Percentiles rank a stretch among this genome's conserved stretches.
These are phyloP conservation scores for Candida methanosorbosa DNA, from an alignment of 805 yeast genomes.

Conservation along the genomic window DNA sequence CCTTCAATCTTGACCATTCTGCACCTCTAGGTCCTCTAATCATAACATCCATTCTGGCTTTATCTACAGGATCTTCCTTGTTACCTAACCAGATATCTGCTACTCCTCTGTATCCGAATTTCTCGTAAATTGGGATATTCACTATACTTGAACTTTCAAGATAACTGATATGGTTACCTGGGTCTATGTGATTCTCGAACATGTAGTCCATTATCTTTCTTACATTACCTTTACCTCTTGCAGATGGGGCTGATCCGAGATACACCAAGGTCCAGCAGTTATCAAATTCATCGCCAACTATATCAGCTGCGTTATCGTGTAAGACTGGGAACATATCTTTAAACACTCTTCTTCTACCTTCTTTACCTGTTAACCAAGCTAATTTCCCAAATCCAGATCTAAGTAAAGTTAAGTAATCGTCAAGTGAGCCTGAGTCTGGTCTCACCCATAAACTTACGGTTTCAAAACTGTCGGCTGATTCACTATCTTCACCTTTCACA, in stretches of 20 bases:
- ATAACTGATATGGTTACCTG: constrained; percentile 30
- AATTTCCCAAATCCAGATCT: constrained; percentile 44
- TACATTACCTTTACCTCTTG: constrained; percentile 51
- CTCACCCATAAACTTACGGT: constrained; percentile 47
- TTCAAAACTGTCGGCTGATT: constrained; percentile 30
- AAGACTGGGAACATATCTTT: constrained; percentile 42
- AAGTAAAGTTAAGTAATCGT: constrained; percentile 37
- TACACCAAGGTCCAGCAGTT: constrained; percentile 26
- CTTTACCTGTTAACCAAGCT: constrained; percentile 39
- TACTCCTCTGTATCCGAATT: constrained; percentile 40
- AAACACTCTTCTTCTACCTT: constrained; percentile 41
- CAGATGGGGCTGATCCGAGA: constrained; percentile 27
- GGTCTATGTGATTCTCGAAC: constrained; percentile 38
- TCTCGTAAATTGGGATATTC: constrained; percentile 45
- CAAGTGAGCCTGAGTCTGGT: constrained; percentile 36
- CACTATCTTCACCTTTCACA: constrained; percentile 33
- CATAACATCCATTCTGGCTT: constrained; percentile 31
- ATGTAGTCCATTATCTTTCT: constrained; percentile 40
- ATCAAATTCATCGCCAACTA: constrained; percentile 29
- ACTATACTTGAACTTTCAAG: constrained; percentile 38
- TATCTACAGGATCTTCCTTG: constrained; percentile 16
- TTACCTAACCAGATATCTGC: constrained; percentile 38
- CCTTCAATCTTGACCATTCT: constrained; percentile 19
- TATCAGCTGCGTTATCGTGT: constrained; percentile 38
- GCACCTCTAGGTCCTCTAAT: constrained; percentile 25